Conservation (phyloP, 1,284 basidiomycete genomes). For the Cryptococcus amylolentus region DNA sequence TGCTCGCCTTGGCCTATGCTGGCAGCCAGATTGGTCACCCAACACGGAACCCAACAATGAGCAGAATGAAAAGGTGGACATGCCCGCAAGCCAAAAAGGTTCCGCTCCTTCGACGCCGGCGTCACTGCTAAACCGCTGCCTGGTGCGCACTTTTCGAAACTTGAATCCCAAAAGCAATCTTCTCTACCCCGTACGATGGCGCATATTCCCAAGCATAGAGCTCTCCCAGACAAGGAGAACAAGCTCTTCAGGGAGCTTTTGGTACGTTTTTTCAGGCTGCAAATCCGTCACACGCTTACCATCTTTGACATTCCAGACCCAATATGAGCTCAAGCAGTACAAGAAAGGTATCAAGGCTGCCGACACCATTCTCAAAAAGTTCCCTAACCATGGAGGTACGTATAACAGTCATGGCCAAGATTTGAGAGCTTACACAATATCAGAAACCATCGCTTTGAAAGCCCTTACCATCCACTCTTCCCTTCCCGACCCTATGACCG, state of each 20-base stretch:
- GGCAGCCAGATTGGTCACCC: too few relatives aligned
- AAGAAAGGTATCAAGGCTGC: slow-evolving; percentile 88
- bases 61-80: too few relatives aligned
- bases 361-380: slow-evolving; percentile 91
- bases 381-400: slow-evolving; percentile 90
- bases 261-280: slow-evolving; percentile 43
- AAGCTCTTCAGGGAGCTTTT: slow-evolving; percentile 84
- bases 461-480: slow-evolving; percentile 68
- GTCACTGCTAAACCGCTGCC: not conserved
- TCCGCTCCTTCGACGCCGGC: not conserved
- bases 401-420: not conserved
- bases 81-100: not conserved
- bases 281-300: not conserved
- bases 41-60: too few relatives aligned
- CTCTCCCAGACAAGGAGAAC: slow-evolving; percentile 76
- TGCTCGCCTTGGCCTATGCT: too few relatives aligned
- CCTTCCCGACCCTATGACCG: slow-evolving; percentile 44
- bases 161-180: not conserved
- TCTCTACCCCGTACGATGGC: slow-evolving; percentile 12
- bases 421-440: slow-evolving; percentile 5
- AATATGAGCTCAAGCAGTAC: slow-evolving; percentile 87
- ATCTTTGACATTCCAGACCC: slow-evolving; percentile 36
- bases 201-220: slow-evolving; percentile 41
- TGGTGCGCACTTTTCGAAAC: not conserved
- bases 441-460: slow-evolving; percentile 92